phyloP scores from a whole-genome alignment of 164 flowering plant species.

The Aristolochia californica region DNA sequence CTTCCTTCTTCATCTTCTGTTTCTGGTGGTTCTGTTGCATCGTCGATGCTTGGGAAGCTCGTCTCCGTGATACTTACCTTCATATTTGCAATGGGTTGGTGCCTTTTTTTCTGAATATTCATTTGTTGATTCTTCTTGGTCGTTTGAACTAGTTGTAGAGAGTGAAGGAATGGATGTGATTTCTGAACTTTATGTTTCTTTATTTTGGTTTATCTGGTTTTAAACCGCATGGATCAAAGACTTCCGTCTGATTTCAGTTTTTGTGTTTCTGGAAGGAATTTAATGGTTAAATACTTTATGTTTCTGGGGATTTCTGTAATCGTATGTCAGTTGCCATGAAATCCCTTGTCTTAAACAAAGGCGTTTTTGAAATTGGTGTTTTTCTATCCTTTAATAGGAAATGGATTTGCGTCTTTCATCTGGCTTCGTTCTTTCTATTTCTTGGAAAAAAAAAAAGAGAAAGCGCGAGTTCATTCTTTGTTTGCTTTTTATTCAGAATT shows the following conservation, averaged over 20 bases:
- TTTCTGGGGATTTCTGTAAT: too few relatives aligned
- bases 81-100: conserved; percentile 68
- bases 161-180: not conserved
- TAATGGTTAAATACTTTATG: too few relatives aligned
- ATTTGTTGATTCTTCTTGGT: too few relatives aligned
- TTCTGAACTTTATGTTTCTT: not conserved
- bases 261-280: too few relatives aligned
- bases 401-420: too few relatives aligned
- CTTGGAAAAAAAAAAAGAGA: too few relatives aligned
- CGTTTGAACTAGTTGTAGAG: not conserved
- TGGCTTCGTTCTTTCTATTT: not conserved
- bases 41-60: conserved; percentile 56
- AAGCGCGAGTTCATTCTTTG: too few relatives aligned
- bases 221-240: not conserved
- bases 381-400: too few relatives aligned
- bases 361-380: too few relatives aligned
- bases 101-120: conserved; percentile 1
- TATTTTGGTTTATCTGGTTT: not conserved
- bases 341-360: too few relatives aligned
- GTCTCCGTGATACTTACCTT: conserved; percentile 75
- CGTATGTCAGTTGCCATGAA: too few relatives aligned
- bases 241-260: not conserved
- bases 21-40: conserved; percentile 32
- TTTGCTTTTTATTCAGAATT: too few relatives aligned
- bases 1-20: conserved; percentile 17